phyloP scores from a whole-genome alignment of 768 basidiomycete genomes.

The Termitomyces eurrhizus region DNA sequence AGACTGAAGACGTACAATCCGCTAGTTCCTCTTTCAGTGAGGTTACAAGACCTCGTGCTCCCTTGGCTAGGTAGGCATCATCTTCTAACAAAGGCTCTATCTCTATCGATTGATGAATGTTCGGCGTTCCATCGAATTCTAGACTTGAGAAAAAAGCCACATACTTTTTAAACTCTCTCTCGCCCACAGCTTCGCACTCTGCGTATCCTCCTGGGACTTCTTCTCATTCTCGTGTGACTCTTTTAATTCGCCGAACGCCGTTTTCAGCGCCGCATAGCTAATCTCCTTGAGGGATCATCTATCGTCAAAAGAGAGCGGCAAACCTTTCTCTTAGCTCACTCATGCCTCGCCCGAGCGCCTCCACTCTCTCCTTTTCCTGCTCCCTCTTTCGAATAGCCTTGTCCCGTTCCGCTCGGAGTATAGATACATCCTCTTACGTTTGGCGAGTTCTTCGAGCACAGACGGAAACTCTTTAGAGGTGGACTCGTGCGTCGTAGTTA shows the following conservation, averaged over 20 bases:
- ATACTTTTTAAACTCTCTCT: slow-evolving; percentile 2
- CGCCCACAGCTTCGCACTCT: too few species aligned
- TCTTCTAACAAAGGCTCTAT: neutral
- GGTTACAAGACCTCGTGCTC: slow-evolving; percentile 20
- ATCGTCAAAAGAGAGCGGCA: neutral
- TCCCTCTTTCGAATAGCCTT: too few species aligned
- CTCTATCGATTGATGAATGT: slow-evolving; percentile 1
- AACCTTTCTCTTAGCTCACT: slow-evolving; percentile 11
- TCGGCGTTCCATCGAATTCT: neutral
- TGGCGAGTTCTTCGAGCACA: neutral
- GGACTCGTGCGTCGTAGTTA: slow-evolving; percentile 9
- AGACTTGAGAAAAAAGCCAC: neutral
- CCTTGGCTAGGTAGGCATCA: slow-evolving; percentile 15
- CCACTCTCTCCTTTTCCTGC: too few species aligned
- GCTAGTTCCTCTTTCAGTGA: slow-evolving; percentile 26
- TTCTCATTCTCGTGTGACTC: too few species aligned
- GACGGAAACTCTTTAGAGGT: slow-evolving; percentile 3
- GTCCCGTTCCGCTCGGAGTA: too few species aligned
- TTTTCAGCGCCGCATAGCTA: slow-evolving; percentile 5
- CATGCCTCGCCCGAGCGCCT: slow-evolving; percentile 2
- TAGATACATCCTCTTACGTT: neutral
- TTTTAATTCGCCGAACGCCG: too few species aligned
- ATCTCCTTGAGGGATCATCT: neutral
- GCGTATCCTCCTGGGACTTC: too few species aligned
- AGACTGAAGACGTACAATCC: slow-evolving; percentile 19